Base-by-base conservation (phyloP, 768 basidiomycete genomes). In the Daedaleopsis sinensis region DNA sequence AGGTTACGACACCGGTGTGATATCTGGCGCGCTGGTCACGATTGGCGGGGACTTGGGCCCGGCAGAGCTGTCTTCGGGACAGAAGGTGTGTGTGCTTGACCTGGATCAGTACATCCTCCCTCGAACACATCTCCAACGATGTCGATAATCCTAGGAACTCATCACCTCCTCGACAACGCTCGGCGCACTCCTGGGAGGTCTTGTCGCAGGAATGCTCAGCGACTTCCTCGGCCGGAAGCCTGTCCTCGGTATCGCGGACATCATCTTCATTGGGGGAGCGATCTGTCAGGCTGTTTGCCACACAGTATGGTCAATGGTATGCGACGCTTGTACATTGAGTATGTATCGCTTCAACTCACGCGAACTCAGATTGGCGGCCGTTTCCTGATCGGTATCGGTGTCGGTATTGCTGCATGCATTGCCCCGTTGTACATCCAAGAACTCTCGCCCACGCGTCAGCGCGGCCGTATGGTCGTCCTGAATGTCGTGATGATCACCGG, bases 381-480 rank as follows among this genome's bases (percentile, higher is more conserved):
- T 19, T 90, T 94, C 73, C 72, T 93, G 55, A 85, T 93, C 58
- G 91, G 91, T 13, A 69, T 85, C 32, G 90, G 87, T 18, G 90
- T 92, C 1, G 90, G 90, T 2, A 74, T 90, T 1, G 91, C 91
- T 18, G 84, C 88, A 5, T 91, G 91, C 64, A 83, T 91, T 54
- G 89, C 91, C 0, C 90, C 91, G 11, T 78, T 93, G 5, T 93
- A 93, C 70, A 91, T 94, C 52, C 90, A 92, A 70, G 92, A 94
- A 72, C 80, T 93, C 21, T 85, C 90, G 0, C 91, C 90, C 0
- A 91, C 90, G 9, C 78, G 84, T 9, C 79, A 89, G 27, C 80
- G 91, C 5, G 92, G 91, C 5, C 79, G 89, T 37, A 85, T 93
- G 84, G 91, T 92, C 4, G 89, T 90, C 12, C 77, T 93, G 55